Evolutionary conservation across 2,329 filamentous ascomycete species (phyloP), one percentile per base, ranked within the genome.

Genomic region (Emmonsiellopsis sp.): DNA sequence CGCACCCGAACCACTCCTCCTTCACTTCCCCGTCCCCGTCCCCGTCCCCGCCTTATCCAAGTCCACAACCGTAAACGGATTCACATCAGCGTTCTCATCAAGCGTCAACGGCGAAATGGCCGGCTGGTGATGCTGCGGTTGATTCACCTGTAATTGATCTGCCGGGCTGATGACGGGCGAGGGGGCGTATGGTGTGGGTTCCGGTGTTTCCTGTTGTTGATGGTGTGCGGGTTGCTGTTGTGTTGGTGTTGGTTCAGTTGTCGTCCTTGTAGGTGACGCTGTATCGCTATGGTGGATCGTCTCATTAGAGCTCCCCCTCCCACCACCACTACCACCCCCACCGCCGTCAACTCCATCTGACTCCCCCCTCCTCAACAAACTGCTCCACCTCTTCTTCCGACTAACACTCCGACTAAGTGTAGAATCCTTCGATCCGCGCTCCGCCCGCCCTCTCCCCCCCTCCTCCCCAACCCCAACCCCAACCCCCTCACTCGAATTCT

Each of bases 311-410:
- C 13, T 9, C 30, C 20, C 15, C 32, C 20, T 40, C 11, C 41
- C 41, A 34, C 37, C 37, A 32, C 47, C 50, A 15, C 47, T 50
- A 15, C 30, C 32, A 15, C 50, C 48, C 2, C 31, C 32, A 7
- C 42, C 34, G 3, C 40, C 49, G 15, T 47, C 30, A 15, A 10
- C 20, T 31, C 16, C 26, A 34, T 53, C 15, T 38, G 50, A 47
- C 30, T 53, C 47, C 26, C 37, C 63, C 42, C 62, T 62, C 16
- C 67, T 58, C 15, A 71, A 53, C 9, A 70, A 63, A 54, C 67
- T 70, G 50, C 69, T 71, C 66, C 65, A 70, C 56, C 67, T 59
- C 58, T 70, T 70, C 50, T 65, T 63, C 49, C 65, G 56, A 37
- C 54, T 56, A 10, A 31, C 6, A 40, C 38, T 54, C n/a, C 46